Evolutionary conservation across 768 basidiomycete genomes (phyloP), one percentile per base, ranked within the genome.

Genomic region (Lactarius trivialis): DNA sequence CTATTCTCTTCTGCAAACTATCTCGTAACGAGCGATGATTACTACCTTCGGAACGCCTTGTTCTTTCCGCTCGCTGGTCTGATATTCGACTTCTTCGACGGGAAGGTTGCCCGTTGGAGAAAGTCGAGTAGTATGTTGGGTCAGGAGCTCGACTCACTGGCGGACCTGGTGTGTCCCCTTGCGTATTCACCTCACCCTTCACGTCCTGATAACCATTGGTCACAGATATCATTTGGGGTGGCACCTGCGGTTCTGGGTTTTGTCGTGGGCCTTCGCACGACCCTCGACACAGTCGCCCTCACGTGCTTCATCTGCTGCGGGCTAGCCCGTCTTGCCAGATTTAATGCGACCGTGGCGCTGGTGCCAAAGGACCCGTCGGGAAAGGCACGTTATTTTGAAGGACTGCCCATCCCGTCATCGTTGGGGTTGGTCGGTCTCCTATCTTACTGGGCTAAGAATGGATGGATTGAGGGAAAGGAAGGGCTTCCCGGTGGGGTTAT

Each of bases 71-170:
- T 98, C 54, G 91, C 91, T 24, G 97, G 97, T 36, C 86, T 98
- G 70, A 87, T 96, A 80, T 99, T 99, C 76, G 97, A 99, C 75
- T 94, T 96, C 69, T 77, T 98, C 55, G 97, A 99, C 72, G 97
- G 97, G 53, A 98, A 97, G 76, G 92, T 99, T 17, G 97, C 97
- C 24, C 80, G 97, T 68, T 98, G 95, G 97, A 85, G 92, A 75
- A 95, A 93, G 65, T 93, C 93, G 56, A 89, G 84, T 60, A 96
- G 93, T 68, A 86, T 99, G 85, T 79, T 99, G 39, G 97, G 97
- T 3, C 97, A 99, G 74, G 97, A 99, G 73, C 80, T 99, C 58
- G 97, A 99, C 77, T 93, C 91, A 74, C 78, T 99, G 63, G 97
- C 97, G 12, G 97, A 99, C 76, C 78, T 98, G 75, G 93, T 94